These are phyloP conservation scores for Cladosporium sp. DNA, from an alignment of 2,329 filamentous ascomycete species.

Conservation along the genomic window DNA sequence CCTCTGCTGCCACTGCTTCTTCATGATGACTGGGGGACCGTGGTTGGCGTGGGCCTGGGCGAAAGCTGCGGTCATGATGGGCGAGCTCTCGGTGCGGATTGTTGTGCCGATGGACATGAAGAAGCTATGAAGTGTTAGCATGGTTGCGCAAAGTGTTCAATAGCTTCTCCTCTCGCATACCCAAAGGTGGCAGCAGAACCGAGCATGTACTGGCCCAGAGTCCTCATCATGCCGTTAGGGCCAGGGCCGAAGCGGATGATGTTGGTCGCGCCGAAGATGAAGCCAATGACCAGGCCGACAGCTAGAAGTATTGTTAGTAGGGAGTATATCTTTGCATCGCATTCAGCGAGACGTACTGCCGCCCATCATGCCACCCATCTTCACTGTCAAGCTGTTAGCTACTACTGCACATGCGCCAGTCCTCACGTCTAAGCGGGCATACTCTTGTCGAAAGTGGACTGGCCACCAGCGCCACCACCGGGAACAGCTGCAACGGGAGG, in stretches of 20 bases:
- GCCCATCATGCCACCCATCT: conserved; percentile 99
- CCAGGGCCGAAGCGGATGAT: conserved; percentile 95
- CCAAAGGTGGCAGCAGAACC: conserved; percentile 95
- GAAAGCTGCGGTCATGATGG: conserved; percentile 74
- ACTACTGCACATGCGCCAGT: background rate
- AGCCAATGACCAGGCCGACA: conserved; percentile 94
- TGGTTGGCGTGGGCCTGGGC: conserved; percentile 62
- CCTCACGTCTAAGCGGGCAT: conserved; percentile 36
- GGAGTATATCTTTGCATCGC: background rate
- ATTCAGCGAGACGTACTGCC: conserved; percentile 69
- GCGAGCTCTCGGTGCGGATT: conserved; percentile 86
- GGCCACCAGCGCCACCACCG: conserved; percentile 48
- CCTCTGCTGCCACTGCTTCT: conserved; percentile 42
- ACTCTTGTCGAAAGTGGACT: conserved; percentile 73
- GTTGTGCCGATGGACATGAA: conserved; percentile 99
- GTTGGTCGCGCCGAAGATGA: conserved; percentile 90
- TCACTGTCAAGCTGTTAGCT: conserved; percentile 60
- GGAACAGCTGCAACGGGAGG: conserved; percentile 33
- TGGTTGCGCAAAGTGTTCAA: too few relatives aligned
- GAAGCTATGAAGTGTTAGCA: conserved; percentile 59
- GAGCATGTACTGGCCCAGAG: conserved; percentile 93
- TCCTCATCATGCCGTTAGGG: conserved; percentile 89
- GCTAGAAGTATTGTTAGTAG: conserved; percentile 54
- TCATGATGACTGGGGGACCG: conserved; percentile 70
- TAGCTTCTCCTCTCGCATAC: conserved; percentile 53